A percentile compares a stretch with the other conserved stretches of the same genome.
phyloP scores from a whole-genome alignment of 192 early-diverging fungal genomes.

The Phlyctochytrium bullatum region DNA sequence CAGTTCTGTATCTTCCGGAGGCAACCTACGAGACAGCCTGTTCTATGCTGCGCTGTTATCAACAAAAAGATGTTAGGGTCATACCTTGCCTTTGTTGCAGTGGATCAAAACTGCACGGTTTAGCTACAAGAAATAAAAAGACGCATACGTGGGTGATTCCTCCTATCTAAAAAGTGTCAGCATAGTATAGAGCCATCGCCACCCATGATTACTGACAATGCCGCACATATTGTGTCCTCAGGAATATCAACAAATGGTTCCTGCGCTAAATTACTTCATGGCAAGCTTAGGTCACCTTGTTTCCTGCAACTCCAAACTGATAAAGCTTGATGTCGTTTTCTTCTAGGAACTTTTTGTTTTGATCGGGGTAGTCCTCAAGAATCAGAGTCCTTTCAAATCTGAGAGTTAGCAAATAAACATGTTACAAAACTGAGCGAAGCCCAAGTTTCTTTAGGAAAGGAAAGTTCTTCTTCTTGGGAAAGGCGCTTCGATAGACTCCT shows the following conservation, averaged over 20 bases:
- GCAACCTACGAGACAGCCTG: slow-evolving; percentile 96
- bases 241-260: slow-evolving; percentile 59
- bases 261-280: slow-evolving; percentile 11
- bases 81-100: slow-evolving; percentile 98
- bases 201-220: slow-evolving; percentile 25
- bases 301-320: slow-evolving; percentile 96
- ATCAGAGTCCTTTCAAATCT: slow-evolving; percentile 58
- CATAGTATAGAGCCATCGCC: not conserved
- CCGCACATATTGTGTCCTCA: slow-evolving; percentile 49
- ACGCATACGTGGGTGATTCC: slow-evolving; percentile 5
- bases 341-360: slow-evolving; percentile 88
- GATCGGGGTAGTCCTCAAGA: slow-evolving; percentile 94
- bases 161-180: not conserved
- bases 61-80: not conserved
- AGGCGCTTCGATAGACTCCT: slow-evolving; percentile 90
- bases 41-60: slow-evolving; percentile 77
- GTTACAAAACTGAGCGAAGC: slow-evolving; percentile 83
- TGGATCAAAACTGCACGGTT: slow-evolving; percentile 90
- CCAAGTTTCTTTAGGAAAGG: slow-evolving; percentile 86
- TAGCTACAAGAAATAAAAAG: too few species aligned
- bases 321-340: slow-evolving; percentile 83
- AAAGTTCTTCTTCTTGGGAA: slow-evolving; percentile 97
- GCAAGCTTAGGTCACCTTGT: slow-evolving; percentile 62
- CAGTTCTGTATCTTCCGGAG: slow-evolving; percentile 92
- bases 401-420: slow-evolving; percentile 5